Percentiles rank a stretch among this genome's conserved stretches.
These are phyloP conservation scores for Lodderomyces pseudojiufengensis DNA, from an alignment of 1,139 yeast species.

Conservation along the genomic window DNA sequence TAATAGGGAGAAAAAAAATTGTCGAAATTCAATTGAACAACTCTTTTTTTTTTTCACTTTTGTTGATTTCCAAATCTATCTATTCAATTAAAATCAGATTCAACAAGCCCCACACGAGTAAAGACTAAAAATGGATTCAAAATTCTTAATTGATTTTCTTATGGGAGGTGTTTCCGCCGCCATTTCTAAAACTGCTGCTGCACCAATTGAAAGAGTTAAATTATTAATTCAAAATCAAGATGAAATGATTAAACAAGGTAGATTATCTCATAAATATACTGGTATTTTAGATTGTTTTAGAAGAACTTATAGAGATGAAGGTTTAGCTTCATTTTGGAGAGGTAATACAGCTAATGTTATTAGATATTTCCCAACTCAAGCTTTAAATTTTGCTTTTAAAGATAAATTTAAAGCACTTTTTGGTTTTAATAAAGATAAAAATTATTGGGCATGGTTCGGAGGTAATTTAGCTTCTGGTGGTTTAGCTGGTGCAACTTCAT, in stretches of 20 bases:
- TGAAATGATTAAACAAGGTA: constrained; percentile 54
- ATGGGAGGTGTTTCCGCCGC: constrained; percentile 60
- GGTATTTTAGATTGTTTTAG: constrained; percentile 51
- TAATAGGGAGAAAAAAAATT: too few relatives aligned
- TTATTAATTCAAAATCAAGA: constrained; percentile 53
- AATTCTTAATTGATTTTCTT: constrained; percentile 40
- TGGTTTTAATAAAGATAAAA: constrained; percentile 51
- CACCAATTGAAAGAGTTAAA: constrained; percentile 55
- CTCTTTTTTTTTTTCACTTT: constrained; percentile 9
- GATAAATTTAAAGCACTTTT: constrained; percentile 50
- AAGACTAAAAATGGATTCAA: constrained; percentile 21
- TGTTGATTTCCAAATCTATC: neutral
- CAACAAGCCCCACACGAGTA: constrained; percentile 7
- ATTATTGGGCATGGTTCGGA: constrained; percentile 50
- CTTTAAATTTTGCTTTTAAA: constrained; percentile 52
- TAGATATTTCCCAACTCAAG: constrained; percentile 57
- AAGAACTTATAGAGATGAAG: constrained; percentile 54
- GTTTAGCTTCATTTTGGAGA: constrained; percentile 52
- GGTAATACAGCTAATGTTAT: constrained; percentile 55
- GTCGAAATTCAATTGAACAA: too few relatives aligned
- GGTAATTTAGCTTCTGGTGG: constrained; percentile 59
- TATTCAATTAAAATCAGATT: constrained; percentile 1
- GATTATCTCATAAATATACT: constrained; percentile 47
- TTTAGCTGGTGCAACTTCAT: constrained; percentile 54
- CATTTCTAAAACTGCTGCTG: constrained; percentile 53